Percentiles rank a stretch among this genome's conserved stretches.
Conservation (phyloP, 2,329 filamentous ascomycete species). For the Calcarisporium arbuscula region DNA sequence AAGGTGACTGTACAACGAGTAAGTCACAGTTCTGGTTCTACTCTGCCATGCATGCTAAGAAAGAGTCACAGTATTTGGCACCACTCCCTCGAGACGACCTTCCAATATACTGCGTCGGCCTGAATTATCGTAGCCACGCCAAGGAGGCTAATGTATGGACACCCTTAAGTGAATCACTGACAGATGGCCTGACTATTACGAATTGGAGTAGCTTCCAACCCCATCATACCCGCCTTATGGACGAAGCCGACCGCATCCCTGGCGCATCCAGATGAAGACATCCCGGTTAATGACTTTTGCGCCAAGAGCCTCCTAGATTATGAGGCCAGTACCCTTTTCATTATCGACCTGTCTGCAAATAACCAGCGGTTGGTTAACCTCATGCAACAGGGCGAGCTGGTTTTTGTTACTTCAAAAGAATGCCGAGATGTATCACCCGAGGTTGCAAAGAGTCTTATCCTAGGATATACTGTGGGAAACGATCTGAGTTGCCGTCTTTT, state of each 20-base stretch:
- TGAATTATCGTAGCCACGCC: conserved; percentile 21
- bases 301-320: conserved; percentile 35
- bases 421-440: conserved; percentile 40
- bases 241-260: conserved; percentile 15
- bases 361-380: no score
- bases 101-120: conserved; percentile 19
- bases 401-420: conserved; percentile 40
- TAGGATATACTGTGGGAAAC: conserved; percentile 52
- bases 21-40: no score
- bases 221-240: conserved; percentile 11
- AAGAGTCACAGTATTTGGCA: conserved; percentile 2
- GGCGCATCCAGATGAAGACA: conserved; percentile 10
- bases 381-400: conserved; percentile 43
- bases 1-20: not conserved
- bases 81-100: conserved; percentile 2
- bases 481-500: conserved; percentile 43
- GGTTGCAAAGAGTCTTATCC: conserved; percentile 42
- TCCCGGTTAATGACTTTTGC: conserved; percentile 30
- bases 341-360: conserved; percentile 1
- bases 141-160: conserved; percentile 13
- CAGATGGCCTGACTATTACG: not conserved
- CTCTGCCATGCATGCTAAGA: no score
- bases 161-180: not conserved
- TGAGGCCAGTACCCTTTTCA: conserved; percentile 19
- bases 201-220: conserved; percentile 8